Base-by-base conservation (phyloP, 768 basidiomycete genomes). In the Postia placenta region DNA sequence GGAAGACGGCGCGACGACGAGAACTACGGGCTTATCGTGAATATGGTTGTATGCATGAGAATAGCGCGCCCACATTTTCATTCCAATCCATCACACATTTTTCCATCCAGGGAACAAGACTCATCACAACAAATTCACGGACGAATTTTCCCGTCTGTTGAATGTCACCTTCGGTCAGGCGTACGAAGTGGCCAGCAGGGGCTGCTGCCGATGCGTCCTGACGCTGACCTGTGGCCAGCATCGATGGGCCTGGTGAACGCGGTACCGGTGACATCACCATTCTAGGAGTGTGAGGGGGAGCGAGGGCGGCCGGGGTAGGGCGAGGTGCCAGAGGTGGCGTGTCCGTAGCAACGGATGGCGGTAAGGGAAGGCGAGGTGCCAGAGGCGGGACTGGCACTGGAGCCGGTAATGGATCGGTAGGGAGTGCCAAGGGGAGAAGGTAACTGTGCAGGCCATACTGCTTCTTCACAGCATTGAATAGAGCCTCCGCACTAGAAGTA, bases 51-150 rank as follows among this genome's bases (percentile, higher is more conserved):
- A n/a, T n/a, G n/a, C n/a, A n/a, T n/a, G n/a, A n/a, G n/a, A n/a
- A n/a, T n/a, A n/a, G n/a, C n/a, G n/a, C 42, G 63, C 70, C 41
- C 58, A 87, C 85, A 50, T 74, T 74, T 70, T 98, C 94, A 62
- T 96, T 97, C 91, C 93, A 95, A 54, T 95, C 90, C 40, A 91
- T 56, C 4, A 94, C 87, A 64, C 84, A 85, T 60, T 85, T 90
- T 69, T 98, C 95, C 91, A 98, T 94, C 90, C 90, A 97, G 1
- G 94, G 94, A 2, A 97, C 65, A 39, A 98, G 67, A 60, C 88
- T 93, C 81, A 88, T 91, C 11, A 85, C 82, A 3, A 91, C 74
- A 56, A 97, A 86, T 64, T 96, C 94, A 39, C 92, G 78, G 9
- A 90, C 76, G 58, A 97, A 92, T 46, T 80, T 78, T 0, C 82